A percentile compares a stretch with the other conserved stretches of the same genome.
Evolutionary conservation across 73 alveolate species (phyloP).

Genomic region (Paramecium primaurelia): DNA sequence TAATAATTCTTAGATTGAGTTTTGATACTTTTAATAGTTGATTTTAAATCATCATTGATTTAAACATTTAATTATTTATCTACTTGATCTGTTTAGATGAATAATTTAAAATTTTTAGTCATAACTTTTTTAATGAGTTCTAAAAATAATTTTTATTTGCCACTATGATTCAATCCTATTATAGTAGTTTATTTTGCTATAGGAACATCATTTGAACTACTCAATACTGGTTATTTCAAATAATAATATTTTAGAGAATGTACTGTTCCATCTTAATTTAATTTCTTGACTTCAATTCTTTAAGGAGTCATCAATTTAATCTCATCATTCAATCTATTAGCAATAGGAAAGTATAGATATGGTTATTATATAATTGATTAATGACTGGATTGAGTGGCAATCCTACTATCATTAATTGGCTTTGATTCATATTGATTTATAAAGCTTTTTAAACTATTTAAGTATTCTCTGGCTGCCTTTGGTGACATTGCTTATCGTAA

Average conservation of each 20-base stretch:
- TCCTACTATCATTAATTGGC: not conserved
- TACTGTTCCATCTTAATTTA: not conserved
- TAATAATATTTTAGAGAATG: not conserved
- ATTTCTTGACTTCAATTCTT: not conserved
- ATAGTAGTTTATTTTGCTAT: not conserved
- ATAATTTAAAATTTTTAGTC: not conserved
- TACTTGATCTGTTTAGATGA: not conserved
- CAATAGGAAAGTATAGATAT: not conserved
- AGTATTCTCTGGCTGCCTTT: constrained; percentile 9
- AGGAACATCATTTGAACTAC: not conserved
- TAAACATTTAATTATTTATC: not conserved
- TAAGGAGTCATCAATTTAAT: not conserved
- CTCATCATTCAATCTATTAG: not conserved
- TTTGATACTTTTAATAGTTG: not conserved
- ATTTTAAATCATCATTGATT: not conserved
- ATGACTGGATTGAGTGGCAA: not conserved
- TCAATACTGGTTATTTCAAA: not conserved
- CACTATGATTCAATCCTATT: not conserved
- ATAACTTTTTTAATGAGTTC: not conserved
- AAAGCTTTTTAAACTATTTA: not conserved
- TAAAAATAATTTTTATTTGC: not conserved
- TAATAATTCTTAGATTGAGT: not conserved
- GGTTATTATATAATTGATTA: not conserved
- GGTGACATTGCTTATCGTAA: not conserved
- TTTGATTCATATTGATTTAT: not conserved